A percentile compares a stretch with the other conserved stretches of the same genome.
phyloP scores from a whole-genome alignment of 163 green algal species.

The Scenedesmus sp. region DNA sequence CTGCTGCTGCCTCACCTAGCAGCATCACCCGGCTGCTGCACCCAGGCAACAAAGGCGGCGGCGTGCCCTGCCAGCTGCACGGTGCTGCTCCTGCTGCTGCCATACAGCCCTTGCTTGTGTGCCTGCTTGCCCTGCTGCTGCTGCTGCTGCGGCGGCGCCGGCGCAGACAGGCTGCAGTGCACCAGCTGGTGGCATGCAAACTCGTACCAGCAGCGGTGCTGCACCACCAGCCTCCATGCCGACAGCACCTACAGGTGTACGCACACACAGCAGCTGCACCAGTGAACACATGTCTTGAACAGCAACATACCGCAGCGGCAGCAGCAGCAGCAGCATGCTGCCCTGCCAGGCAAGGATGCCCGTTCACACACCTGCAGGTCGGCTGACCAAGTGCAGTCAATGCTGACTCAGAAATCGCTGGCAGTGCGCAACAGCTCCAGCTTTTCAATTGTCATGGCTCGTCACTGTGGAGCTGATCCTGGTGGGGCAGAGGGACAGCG shows the following conservation, averaged over 20 bases:
- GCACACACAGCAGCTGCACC: background rate
- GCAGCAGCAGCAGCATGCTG: too few species aligned
- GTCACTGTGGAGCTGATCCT: too few species aligned
- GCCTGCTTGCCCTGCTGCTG: background rate
- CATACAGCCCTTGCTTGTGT: background rate
- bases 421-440: too few species aligned
- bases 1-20: background rate
- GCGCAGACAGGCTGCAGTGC: background rate
- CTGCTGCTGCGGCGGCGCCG: constrained; percentile 1
- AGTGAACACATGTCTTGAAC: background rate
- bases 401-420: too few species aligned
- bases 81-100: background rate
- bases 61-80: background rate
- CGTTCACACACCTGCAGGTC: too few species aligned
- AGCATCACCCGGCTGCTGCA: constrained; percentile 6
- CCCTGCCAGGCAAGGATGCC: too few species aligned
- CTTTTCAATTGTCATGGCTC: too few species aligned
- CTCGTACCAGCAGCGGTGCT: constrained; percentile 53
- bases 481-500: too few species aligned
- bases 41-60: constrained; percentile 22
- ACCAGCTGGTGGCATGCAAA: constrained; percentile 33
- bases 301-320: background rate
- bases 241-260: background rate
- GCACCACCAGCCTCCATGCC: constrained; percentile 28
- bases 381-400: too few species aligned